phyloP scores from a whole-genome alignment of 2,329 filamentous ascomycete genomes.

The Ophiostoma perfectum region DNA sequence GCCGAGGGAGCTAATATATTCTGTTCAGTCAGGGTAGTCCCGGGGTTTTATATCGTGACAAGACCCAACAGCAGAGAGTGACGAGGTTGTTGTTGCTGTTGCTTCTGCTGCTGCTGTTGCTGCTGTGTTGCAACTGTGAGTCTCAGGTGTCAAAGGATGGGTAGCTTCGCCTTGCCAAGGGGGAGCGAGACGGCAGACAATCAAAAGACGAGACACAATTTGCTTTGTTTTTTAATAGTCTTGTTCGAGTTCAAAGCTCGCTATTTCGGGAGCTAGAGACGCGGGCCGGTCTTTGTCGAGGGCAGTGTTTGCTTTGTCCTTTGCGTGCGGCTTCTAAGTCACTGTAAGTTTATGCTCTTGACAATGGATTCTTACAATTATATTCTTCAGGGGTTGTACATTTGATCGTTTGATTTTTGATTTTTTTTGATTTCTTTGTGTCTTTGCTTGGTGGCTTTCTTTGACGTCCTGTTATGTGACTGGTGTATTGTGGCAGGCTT shows the following conservation, averaged over 20 bases:
- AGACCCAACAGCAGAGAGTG: neutral
- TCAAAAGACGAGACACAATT: neutral
- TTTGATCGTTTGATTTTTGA: neutral
- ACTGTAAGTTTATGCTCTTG: neutral
- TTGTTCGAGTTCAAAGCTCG: neutral
- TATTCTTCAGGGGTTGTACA: neutral
- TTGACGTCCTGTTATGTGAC: too few relatives aligned
- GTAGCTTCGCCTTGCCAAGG: neutral
- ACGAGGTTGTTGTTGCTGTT: neutral
- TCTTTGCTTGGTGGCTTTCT: neutral
- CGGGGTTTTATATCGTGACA: neutral
- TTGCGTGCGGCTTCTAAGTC: neutral
- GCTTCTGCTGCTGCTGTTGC: neutral
- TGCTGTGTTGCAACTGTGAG: neutral
- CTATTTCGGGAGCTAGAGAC: conserved; percentile 5
- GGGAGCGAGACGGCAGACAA: neutral
- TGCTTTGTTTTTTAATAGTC: neutral
- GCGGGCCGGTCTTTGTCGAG: conserved; percentile 1
- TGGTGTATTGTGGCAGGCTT: neutral
- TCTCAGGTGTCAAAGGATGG: neutral
- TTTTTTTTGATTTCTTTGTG: neutral
- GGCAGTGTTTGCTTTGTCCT: neutral
- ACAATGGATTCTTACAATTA: neutral
- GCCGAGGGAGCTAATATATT: neutral
- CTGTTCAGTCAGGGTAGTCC: neutral